Percentiles rank a stretch among this genome's conserved stretches.
Evolutionary conservation across 2,329 filamentous ascomycete species (phyloP).

Genomic region (Fusarium chaquense): DNA sequence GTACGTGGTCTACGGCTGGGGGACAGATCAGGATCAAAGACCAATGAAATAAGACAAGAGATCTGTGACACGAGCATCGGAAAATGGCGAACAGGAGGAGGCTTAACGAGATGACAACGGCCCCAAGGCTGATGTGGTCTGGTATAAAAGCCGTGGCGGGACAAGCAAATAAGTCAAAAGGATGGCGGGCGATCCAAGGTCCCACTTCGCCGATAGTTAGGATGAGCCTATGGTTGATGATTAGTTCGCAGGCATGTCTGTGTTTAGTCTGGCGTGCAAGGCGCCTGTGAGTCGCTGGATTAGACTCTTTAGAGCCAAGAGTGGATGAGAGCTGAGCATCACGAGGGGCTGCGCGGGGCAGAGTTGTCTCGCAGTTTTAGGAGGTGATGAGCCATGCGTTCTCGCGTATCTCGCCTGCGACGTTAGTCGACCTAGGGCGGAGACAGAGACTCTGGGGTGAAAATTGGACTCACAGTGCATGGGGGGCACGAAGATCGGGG

Average conservation of each 20-base stretch:
- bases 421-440: constrained; percentile 36
- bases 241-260: constrained; percentile 34
- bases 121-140: constrained; percentile 21
- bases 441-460: constrained; percentile 35
- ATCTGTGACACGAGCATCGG: constrained; percentile 9
- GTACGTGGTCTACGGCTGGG: constrained; percentile 7
- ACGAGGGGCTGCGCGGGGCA: constrained; percentile 42
- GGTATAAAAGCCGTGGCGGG: constrained; percentile 33
- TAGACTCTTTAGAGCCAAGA: constrained; percentile 13
- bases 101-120: constrained; percentile 30
- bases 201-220: constrained; percentile 7
- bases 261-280: constrained; percentile 8
- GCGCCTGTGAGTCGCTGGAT: constrained; percentile 26
- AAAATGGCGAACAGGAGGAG: constrained; percentile 25
- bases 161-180: constrained; percentile 23
- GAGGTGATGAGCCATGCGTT: constrained; percentile 37
- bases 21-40: constrained; percentile 11
- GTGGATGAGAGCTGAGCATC: constrained; percentile 40
- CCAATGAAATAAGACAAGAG: constrained; percentile 24
- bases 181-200: constrained; percentile 36
- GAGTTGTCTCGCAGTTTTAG: constrained; percentile 27
- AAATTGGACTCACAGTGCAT: constrained; percentile 38
- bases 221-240: constrained; percentile 38
- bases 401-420: constrained; percentile 45
- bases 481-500: constrained; percentile 32